Evolutionary conservation across 176 grass and related monocot species (phyloP).

Genomic region (Musa beccarii): DNA sequence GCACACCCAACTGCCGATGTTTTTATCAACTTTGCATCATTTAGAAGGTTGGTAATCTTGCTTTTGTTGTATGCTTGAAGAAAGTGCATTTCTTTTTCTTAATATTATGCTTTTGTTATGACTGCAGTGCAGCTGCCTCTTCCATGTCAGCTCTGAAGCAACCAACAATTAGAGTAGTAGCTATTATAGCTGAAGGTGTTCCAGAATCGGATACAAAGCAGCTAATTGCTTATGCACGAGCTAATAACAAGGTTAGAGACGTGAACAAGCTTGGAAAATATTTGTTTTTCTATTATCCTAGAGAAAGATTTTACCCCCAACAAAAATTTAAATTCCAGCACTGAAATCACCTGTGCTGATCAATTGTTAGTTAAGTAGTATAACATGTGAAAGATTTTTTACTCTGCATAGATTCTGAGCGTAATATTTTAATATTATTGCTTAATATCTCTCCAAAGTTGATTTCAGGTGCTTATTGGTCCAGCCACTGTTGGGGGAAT

Average conservation of each 20-base stretch:
- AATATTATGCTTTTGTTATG: slow-evolving; percentile 21
- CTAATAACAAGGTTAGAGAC: slow-evolving; percentile 85
- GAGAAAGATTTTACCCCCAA: too few relatives aligned
- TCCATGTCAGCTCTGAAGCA: slow-evolving; percentile 94
- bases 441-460: not conserved
- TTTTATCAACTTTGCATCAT: slow-evolving; percentile 98
- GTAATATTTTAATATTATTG: not conserved
- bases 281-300: not conserved
- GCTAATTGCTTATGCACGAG: slow-evolving; percentile 75
- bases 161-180: slow-evolving; percentile 82
- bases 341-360: not conserved
- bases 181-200: slow-evolving; percentile 97
- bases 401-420: not conserved
- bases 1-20: slow-evolving; percentile 94
- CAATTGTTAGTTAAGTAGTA: not conserved
- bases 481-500: slow-evolving; percentile 95
- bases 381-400: not conserved
- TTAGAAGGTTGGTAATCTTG: slow-evolving; percentile 59
- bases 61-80: slow-evolving; percentile 8
- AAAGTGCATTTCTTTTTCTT: slow-evolving; percentile 6
- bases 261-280: not conserved
- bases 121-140: slow-evolving; percentile 82
- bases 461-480: slow-evolving; percentile 77
- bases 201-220: slow-evolving; percentile 92
- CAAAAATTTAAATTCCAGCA: not conserved